Evolutionary conservation across 2,329 filamentous ascomycete genomes (phyloP), one percentile per base, ranked within the genome.

Genomic region (Diaporthe batatas): DNA sequence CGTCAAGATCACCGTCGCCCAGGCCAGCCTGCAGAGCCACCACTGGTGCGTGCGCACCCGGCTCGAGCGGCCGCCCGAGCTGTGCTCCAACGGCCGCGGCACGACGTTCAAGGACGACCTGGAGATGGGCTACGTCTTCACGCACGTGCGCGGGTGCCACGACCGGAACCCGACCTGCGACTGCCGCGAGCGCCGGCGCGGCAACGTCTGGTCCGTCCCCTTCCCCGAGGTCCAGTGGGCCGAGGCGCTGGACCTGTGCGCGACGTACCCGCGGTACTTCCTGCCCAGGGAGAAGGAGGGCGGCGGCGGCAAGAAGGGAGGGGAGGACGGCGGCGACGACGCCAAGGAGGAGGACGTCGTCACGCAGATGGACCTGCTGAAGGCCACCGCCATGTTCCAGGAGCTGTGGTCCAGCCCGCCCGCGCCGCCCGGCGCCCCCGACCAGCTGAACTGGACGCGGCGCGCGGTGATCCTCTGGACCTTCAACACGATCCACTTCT

Each of bases 341-440:
- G 72, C 77, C 16, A 79, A 75, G n/a, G 75, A 77, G 53, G 77
- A 75, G 53, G 76, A 77, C 55, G 67, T 68, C 71, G 77, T 68
- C 75, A 86, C 86, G 1, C 86, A 87, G 75, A 87, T 88, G 77
- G 88, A 91, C 55, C 84, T 91, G 72, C 85, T 91, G 68, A 84
- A 86, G 75, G 87, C 88, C 79, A 89, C 91, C 58, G 89, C 89
- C 79, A 92, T 92, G 90, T 90, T 91, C 79, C 90, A 92, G 79
- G 90, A 92, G 82, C 85, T 92, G 47, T 91, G 87, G 86, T 91
- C 89, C 4, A 82, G 84, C 16, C 80, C 87, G 5, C 86, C 86
- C 7, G 84, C 85, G 18, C 62, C 76, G 16, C 25, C 73, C 72
- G 82, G 79, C 78, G 72, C 44, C 55, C 72, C 70, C 72, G 55